Percentiles rank a stretch among this genome's conserved stretches.
These are phyloP conservation scores for Boletus pseudo-olivaceus DNA, from an alignment of 768 basidiomycete species.

Conservation along the genomic window DNA sequence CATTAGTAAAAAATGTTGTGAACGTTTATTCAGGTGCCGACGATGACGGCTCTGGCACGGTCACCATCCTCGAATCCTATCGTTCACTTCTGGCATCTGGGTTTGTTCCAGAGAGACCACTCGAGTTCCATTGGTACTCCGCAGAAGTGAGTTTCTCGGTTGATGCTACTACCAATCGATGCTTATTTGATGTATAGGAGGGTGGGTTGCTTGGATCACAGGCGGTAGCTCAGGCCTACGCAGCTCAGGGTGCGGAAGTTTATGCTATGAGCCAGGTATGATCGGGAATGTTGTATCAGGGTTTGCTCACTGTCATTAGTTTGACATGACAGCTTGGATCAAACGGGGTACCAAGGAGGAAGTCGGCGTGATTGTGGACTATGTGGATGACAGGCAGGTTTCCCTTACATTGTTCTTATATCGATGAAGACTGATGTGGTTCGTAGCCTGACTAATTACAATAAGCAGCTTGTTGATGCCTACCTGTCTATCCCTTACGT, in stretches of 20 bases:
- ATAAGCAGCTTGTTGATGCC: constrained; percentile 65
- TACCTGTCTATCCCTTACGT: constrained; percentile 82
- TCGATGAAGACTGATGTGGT: constrained; percentile 5
- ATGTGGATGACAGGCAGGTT: constrained; percentile 58
- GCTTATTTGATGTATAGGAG: constrained; percentile 41
- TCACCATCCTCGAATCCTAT: constrained; percentile 44
- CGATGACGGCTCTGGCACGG: constrained; percentile 44
- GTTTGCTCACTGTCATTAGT: constrained; percentile 47
- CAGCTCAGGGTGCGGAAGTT: constrained; percentile 23
- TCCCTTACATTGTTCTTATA: constrained; percentile 22
- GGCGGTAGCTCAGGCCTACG: constrained; percentile 79
- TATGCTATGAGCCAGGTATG: constrained; percentile 35
- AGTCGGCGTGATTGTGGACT: constrained; percentile 86
- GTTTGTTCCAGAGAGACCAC: constrained; percentile 40
- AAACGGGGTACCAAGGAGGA: constrained; percentile 74
- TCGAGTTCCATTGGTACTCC: constrained; percentile 51
- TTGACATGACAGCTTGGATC: constrained; percentile 95
- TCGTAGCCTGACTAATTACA: constrained; percentile 71
- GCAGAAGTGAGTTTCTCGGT: constrained; percentile 32
- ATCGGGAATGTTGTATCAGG: neutral
- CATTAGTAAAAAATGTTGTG: neutral
- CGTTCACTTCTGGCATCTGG: constrained; percentile 39
- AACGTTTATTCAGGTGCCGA: constrained; percentile 34
- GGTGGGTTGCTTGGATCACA: constrained; percentile 86
- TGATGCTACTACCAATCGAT: neutral